These are phyloP conservation scores for Aegilops tauschii DNA, from an alignment of 176 grass and related monocot genomes.

Conservation along the genomic window DNA sequence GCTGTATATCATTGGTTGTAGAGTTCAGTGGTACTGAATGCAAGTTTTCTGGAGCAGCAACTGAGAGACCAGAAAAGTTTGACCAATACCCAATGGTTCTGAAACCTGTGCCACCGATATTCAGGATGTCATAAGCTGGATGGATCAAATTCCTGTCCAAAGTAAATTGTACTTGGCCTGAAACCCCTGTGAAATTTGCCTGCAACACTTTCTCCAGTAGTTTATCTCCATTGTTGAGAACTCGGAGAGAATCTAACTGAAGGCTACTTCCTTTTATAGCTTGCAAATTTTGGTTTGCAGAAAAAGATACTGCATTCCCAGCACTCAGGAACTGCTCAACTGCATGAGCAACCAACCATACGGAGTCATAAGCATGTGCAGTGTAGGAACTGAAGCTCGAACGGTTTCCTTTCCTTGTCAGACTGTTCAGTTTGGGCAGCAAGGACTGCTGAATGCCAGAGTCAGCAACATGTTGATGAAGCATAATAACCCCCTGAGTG, in stretches of 20 bases:
- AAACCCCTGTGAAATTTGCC: constrained; percentile 69
- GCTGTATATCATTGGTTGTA: constrained; percentile 38
- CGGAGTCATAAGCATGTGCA: constrained; percentile 74
- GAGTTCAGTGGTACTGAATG: constrained; percentile 28
- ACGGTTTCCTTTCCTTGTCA: constrained; percentile 23
- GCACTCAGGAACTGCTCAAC: constrained; percentile 69
- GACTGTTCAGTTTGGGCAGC: constrained; percentile 54
- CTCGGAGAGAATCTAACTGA: constrained; percentile 54
- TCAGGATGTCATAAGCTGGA: constrained; percentile 75
- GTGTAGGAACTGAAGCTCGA: constrained; percentile 55
- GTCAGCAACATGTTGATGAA: constrained; percentile 63
- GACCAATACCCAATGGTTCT: constrained; percentile 85
- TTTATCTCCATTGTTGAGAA: constrained; percentile 57
- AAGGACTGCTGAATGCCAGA: constrained; percentile 43
- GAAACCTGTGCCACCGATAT: constrained; percentile 66
- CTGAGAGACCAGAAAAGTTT: constrained; percentile 63
- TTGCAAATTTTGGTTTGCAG: constrained; percentile 44
- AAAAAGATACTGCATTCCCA: constrained; percentile 66
- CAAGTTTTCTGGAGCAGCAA: constrained; percentile 50
- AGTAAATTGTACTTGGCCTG: constrained; percentile 67
- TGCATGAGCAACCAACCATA: constrained; percentile 86
- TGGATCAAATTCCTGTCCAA: constrained; percentile 57
- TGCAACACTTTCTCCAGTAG: constrained; percentile 57
- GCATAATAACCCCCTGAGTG: constrained; percentile 71
- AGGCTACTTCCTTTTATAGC: constrained; percentile 53